Evolutionary conservation across 1,139 yeast species (phyloP).

Genomic region (Sugiyamaella paludigena): DNA sequence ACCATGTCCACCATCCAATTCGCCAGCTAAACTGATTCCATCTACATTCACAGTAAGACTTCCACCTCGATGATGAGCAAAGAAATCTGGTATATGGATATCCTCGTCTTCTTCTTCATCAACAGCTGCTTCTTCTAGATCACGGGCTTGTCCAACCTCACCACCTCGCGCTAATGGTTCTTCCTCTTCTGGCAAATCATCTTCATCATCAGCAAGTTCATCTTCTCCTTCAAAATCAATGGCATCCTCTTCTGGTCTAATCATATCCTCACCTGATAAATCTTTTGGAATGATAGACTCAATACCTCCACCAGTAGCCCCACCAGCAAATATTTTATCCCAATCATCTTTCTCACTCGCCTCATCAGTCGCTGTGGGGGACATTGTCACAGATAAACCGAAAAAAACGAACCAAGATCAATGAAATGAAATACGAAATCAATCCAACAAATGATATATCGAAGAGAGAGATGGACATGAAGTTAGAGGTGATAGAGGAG

Average conservation of each 20-base stretch:
- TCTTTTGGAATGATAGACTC: conserved; percentile 29
- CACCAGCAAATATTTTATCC: conserved; percentile 27
- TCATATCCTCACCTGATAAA: conserved; percentile 35
- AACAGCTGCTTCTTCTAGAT: not conserved
- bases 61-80: conserved; percentile 12
- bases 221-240: conserved; percentile 93
- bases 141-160: not conserved
- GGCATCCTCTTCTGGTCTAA: conserved; percentile 87
- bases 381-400: too few relatives aligned
- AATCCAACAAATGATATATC: too few relatives aligned
- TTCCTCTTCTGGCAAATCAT: conserved; percentile 16
- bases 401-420: too few relatives aligned
- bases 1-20: conserved; percentile 11
- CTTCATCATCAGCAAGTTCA: conserved; percentile 78
- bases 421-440: too few relatives aligned
- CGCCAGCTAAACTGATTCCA: conserved; percentile 11
- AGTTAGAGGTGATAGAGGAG: too few relatives aligned
- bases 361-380: conserved; percentile 17
- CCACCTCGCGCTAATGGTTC: not conserved
- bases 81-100: conserved; percentile 3
- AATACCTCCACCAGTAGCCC: conserved; percentile 25
- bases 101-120: conserved; percentile 12
- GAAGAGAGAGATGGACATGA: too few relatives aligned
- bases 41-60: conserved; percentile 11
- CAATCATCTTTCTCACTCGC: conserved; percentile 29